These are phyloP conservation scores for Sinapis alba DNA, from an alignment of 441 rosid species.

Conservation along the genomic window DNA sequence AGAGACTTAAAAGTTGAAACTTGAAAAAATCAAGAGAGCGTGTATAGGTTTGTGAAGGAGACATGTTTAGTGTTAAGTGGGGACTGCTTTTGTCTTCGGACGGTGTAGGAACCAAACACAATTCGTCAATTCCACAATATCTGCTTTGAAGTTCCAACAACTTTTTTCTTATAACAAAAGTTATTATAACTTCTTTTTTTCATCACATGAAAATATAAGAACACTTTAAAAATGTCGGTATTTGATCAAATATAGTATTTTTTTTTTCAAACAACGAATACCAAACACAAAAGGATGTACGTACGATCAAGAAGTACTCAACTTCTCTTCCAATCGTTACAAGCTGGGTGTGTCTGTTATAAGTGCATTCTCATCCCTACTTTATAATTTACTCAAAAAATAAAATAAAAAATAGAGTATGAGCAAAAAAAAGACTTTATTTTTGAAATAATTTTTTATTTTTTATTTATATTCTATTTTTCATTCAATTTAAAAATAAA, in stretches of 20 bases:
- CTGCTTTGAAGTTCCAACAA: constrained; percentile 5
- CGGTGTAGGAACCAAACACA: constrained; percentile 30
- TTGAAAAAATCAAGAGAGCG: constrained; percentile 11
- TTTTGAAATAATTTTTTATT: too few relatives aligned
- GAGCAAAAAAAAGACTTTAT: too few relatives aligned
- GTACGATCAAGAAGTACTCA: constrained; percentile 28
- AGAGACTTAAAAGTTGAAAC: constrained; percentile 6
- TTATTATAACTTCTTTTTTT: background rate
- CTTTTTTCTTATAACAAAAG: background rate
- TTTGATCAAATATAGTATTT: background rate
- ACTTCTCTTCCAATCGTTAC: constrained; percentile 22
- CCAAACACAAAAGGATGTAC: constrained; percentile 8
- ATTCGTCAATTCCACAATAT: constrained; percentile 12
- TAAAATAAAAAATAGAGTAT: too few relatives aligned
- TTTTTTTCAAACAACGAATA: background rate
- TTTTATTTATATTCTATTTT: too few relatives aligned
- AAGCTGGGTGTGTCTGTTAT: background rate
- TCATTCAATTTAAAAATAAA: too few relatives aligned
- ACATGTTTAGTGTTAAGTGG: constrained; percentile 33
- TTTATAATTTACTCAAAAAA: too few relatives aligned
- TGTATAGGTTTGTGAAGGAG: constrained; percentile 19
- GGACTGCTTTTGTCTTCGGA: constrained; percentile 34
- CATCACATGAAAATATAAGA: background rate
- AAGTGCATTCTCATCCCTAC: too few relatives aligned
- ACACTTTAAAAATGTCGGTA: background rate